phyloP scores from a whole-genome alignment of 208 protist genomes.

The Leishmania lainsoni region DNA sequence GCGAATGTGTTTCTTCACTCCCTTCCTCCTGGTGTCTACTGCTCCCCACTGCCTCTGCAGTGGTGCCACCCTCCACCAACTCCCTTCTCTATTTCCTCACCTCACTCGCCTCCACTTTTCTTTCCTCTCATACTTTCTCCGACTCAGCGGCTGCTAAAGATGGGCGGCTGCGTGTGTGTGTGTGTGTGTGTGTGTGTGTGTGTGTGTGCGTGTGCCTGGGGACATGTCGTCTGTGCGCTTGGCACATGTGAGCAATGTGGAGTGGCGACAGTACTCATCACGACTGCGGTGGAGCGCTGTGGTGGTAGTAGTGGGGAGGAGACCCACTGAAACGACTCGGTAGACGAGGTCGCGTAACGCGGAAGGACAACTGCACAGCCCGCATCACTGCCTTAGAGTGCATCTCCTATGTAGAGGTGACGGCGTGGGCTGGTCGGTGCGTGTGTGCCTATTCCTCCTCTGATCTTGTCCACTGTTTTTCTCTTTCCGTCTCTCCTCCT shows the following conservation, averaged over 20 bases:
- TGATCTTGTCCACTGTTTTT: background rate
- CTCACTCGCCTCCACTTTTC: background rate
- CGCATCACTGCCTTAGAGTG: background rate
- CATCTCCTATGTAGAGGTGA: background rate
- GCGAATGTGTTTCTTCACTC: background rate
- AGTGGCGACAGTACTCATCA: background rate
- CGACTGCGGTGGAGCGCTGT: background rate
- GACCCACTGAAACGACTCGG: background rate
- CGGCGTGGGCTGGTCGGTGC: background rate
- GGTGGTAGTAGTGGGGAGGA: background rate
- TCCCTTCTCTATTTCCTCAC: background rate
- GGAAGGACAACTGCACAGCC: background rate
- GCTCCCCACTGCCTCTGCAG: background rate
- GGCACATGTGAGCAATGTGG: background rate
- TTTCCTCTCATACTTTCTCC: background rate
- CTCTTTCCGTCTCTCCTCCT: background rate
- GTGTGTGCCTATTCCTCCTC: background rate
- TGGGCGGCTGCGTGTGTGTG: constrained; percentile 11
- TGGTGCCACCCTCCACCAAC: background rate
- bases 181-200: constrained; percentile 21
- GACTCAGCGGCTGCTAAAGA: background rate
- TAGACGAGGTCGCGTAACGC: background rate
- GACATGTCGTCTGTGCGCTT: background rate
- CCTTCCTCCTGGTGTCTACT: background rate
- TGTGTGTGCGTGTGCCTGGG: constrained; percentile 19